Evolutionary conservation across 2,329 filamentous ascomycete species (phyloP).

Genomic region (Phialophora chinensis): DNA sequence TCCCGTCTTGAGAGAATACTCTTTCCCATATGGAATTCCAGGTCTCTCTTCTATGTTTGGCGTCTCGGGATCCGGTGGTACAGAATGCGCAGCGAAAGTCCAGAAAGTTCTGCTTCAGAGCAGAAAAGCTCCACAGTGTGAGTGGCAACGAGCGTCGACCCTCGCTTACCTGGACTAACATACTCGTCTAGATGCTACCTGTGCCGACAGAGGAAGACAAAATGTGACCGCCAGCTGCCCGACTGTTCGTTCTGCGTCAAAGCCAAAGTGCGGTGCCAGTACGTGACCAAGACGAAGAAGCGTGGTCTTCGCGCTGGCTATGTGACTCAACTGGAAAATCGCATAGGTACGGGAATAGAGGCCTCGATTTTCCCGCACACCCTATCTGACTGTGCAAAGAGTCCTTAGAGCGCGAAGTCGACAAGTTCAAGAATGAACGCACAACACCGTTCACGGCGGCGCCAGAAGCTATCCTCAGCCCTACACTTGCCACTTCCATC

Average conservation of each 20-base stretch:
- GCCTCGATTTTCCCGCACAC: neutral
- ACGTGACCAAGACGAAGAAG: slow-evolving; percentile 40
- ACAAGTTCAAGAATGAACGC: slow-evolving; percentile 32
- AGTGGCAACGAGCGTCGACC: neutral
- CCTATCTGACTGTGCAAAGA: slow-evolving; percentile 23
- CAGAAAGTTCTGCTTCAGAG: slow-evolving; percentile 26
- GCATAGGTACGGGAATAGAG: slow-evolving; percentile 42
- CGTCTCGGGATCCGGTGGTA: neutral
- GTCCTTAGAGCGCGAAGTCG: slow-evolving; percentile 38
- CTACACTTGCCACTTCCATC: slow-evolving; percentile 14
- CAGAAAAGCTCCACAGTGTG: slow-evolving; percentile 32
- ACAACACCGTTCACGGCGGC: slow-evolving; percentile 12
- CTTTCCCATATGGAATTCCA: neutral
- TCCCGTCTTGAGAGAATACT: neutral
- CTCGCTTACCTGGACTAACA: neutral
- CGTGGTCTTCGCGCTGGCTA: slow-evolving; percentile 46
- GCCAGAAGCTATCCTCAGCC: slow-evolving; percentile 7
- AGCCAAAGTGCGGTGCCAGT: slow-evolving; percentile 38
- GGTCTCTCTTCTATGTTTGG: neutral
- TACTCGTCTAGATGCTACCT: slow-evolving; percentile 32
- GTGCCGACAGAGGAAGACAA: slow-evolving; percentile 42
- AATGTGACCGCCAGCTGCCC: slow-evolving; percentile 41
- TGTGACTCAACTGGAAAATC: slow-evolving; percentile 46
- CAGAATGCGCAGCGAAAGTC: slow-evolving; percentile 22
- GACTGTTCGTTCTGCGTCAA: slow-evolving; percentile 42